These are phyloP conservation scores for Phytophthora melonis DNA, from an alignment of 352 stramenopile species.

Conservation along the genomic window DNA sequence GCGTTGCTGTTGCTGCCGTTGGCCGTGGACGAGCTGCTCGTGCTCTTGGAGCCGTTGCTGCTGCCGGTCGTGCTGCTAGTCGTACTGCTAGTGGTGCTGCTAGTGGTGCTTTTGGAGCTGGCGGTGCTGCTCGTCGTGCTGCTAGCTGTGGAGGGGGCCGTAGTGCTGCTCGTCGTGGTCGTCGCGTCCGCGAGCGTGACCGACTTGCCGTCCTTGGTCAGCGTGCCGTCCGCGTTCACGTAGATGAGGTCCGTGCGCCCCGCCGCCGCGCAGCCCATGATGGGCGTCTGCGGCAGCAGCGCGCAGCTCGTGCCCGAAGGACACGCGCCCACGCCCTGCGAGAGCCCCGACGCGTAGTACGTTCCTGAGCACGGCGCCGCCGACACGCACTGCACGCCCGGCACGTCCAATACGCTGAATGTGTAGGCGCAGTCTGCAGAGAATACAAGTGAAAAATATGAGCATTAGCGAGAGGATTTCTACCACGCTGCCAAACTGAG, in stretches of 20 bases:
- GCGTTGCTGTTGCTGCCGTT: conserved; percentile 22
- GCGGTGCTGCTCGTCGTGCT: conserved; percentile 12
- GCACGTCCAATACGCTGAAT: conserved; percentile 73
- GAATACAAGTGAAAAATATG: background rate
- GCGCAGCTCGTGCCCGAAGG: conserved; percentile 63
- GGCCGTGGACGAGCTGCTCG: conserved; percentile 7
- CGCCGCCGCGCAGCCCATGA: conserved; percentile 72
- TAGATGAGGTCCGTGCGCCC: conserved; percentile 70
- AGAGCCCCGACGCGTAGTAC: conserved; percentile 57
- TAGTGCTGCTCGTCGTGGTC: background rate
- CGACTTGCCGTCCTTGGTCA: conserved; percentile 57
- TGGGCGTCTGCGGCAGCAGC: conserved; percentile 62
- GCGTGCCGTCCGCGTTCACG: conserved; percentile 73
- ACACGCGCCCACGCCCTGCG: conserved; percentile 62
- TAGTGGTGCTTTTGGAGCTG: background rate
- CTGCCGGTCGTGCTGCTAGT: background rate
- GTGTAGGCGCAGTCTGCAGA: conserved; percentile 61
- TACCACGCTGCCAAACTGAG: background rate
- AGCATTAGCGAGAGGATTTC: background rate
- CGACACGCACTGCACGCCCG: conserved; percentile 63
- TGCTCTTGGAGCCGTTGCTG: conserved; percentile 1
- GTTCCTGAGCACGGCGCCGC: conserved; percentile 66
- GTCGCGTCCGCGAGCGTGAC: conserved; percentile 31
- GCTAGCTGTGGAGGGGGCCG: conserved; percentile 2
- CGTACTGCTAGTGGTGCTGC: conserved; percentile 1